These are phyloP conservation scores for Stemphylium vesicarium DNA, from an alignment of 2,329 filamentous ascomycete species.

Conservation along the genomic window DNA sequence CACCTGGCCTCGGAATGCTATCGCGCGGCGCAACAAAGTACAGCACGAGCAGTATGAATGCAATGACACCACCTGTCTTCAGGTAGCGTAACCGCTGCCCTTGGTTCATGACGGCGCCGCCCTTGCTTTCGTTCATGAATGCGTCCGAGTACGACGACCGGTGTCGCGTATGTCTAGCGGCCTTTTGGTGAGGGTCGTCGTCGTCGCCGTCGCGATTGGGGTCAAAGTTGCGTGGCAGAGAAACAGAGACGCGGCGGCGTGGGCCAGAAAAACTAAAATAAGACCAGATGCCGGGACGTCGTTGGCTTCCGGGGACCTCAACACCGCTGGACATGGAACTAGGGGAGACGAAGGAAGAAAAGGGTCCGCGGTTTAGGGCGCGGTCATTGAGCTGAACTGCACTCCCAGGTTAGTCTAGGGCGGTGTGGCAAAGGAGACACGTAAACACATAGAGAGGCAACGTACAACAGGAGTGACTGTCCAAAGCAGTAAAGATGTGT, in stretches of 20 bases:
- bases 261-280: constrained; percentile 59
- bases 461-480: constrained; percentile 19
- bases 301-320: constrained; percentile 52
- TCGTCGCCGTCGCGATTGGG: constrained; percentile 36
- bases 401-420: constrained; percentile 18
- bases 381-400: constrained; percentile 28
- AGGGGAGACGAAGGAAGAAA: constrained; percentile 28
- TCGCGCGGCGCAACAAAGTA: constrained; percentile 61
- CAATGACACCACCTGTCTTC: constrained; percentile 67
- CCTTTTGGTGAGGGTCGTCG: constrained; percentile 55
- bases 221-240: constrained; percentile 53
- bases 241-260: constrained; percentile 60
- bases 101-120: constrained; percentile 64
- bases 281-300: constrained; percentile 59
- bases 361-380: constrained; percentile 29
- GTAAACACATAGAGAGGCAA: constrained; percentile 1
- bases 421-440: constrained; percentile 11
- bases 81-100: constrained; percentile 65
- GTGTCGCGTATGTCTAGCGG: constrained; percentile 50
- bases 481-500: not conserved
- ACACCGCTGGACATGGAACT: constrained; percentile 62
- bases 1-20: constrained; percentile 32
- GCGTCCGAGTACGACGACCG: constrained; percentile 44
- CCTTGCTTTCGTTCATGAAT: constrained; percentile 54
- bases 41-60: constrained; percentile 63